phyloP scores from a whole-genome alignment of 2,329 filamentous ascomycete species.

The Paecilomyces sp. region DNA sequence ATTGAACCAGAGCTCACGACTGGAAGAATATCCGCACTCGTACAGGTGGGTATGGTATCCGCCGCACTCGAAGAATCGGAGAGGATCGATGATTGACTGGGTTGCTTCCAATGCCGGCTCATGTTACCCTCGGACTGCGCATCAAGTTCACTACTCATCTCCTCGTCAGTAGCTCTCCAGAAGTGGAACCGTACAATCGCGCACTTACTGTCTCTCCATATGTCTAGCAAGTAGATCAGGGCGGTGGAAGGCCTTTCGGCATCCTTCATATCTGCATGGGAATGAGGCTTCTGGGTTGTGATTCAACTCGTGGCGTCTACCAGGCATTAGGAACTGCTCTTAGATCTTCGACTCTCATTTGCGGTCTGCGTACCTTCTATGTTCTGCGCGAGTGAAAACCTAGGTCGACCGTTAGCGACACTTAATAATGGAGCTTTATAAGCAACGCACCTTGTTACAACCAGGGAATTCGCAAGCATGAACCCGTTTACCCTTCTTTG shows the following conservation, averaged over 20 bases:
- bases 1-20: constrained; percentile 22
- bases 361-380: constrained; percentile 30
- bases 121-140: constrained; percentile 21
- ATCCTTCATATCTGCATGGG: constrained; percentile 35
- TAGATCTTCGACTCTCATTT: not conserved
- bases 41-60: constrained; percentile 16
- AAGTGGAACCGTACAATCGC: not conserved
- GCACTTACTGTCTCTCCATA: constrained; percentile 43
- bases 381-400: constrained; percentile 46
- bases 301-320: constrained; percentile 43
- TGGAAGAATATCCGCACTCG: constrained; percentile 16
- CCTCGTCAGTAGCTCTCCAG: constrained; percentile 5
- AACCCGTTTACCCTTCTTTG: constrained; percentile 46
- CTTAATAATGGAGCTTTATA: constrained; percentile 1
- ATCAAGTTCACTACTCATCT: constrained; percentile 24
- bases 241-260: constrained; percentile 43
- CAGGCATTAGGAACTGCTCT: not conserved
- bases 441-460: constrained; percentile 38
- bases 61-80: constrained; percentile 14
- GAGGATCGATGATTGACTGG: constrained; percentile 14
- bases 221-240: constrained; percentile 41
- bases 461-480: constrained; percentile 42
- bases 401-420: constrained; percentile 15
- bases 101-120: constrained; percentile 16
- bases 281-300: constrained; percentile 42